phyloP scores from a whole-genome alignment of 768 basidiomycete species.

The Russula emetica region DNA sequence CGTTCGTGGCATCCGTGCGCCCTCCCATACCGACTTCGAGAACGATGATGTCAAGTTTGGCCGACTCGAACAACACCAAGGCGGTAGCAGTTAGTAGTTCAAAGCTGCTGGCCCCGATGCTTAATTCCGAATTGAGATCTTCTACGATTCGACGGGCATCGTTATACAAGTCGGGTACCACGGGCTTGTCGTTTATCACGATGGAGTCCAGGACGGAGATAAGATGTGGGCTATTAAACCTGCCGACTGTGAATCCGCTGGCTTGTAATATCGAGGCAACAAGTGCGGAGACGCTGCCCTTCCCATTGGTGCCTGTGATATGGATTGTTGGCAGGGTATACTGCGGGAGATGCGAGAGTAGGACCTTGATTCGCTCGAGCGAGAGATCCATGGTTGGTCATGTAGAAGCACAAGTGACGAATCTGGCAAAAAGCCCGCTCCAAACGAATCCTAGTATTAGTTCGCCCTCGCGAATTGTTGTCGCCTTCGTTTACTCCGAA shows the following conservation, averaged over 20 bases:
- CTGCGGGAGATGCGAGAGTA: constrained; percentile 52
- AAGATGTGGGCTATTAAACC: constrained; percentile 93
- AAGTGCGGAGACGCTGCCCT: constrained; percentile 86
- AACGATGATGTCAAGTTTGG: constrained; percentile 72
- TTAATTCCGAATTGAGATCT: constrained; percentile 41
- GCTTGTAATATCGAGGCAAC: constrained; percentile 68
- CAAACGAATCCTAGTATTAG: no score
- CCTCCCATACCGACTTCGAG: constrained; percentile 97
- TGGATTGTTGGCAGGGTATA: constrained; percentile 83
- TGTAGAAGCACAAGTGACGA: not conserved
- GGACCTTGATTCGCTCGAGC: constrained; percentile 51
- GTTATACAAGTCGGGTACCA: constrained; percentile 47
- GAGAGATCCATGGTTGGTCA: constrained; percentile 51
- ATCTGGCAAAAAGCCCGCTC: no score
- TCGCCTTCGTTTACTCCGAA: no score
- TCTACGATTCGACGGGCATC: constrained; percentile 47
- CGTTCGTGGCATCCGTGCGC: constrained; percentile 86
- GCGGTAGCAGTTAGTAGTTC: constrained; percentile 85
- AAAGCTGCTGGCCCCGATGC: constrained; percentile 60
- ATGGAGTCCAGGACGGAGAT: constrained; percentile 75
- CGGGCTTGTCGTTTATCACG: constrained; percentile 53
- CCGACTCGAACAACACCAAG: constrained; percentile 65
- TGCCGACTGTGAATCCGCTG: constrained; percentile 60
- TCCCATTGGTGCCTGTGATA: constrained; percentile 94
- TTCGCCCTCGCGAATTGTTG: no score